phyloP scores from a whole-genome alignment of 2,329 filamentous ascomycete genomes.

The Helminthosporium solani region DNA sequence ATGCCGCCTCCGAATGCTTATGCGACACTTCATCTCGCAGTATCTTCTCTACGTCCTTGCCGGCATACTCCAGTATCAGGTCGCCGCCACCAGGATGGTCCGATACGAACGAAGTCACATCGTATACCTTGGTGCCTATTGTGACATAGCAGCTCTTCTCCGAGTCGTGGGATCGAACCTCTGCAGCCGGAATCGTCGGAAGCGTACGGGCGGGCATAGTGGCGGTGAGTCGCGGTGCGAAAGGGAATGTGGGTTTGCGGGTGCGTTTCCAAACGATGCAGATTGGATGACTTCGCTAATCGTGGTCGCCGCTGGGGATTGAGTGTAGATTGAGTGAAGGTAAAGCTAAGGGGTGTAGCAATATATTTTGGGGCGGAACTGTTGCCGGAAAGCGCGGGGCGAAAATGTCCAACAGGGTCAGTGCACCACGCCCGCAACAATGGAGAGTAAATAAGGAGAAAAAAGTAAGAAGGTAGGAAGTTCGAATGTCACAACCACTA shows the following conservation, averaged over 20 bases:
- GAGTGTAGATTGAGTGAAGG: background rate
- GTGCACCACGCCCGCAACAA: too few species aligned
- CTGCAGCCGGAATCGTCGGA: constrained; percentile 76
- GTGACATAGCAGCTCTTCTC: constrained; percentile 89
- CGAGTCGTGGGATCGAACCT: constrained; percentile 79
- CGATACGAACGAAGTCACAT: constrained; percentile 87
- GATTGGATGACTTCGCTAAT: background rate
- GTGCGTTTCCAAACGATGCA: background rate
- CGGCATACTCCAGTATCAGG: constrained; percentile 84
- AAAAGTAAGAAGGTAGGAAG: constrained; percentile 2
- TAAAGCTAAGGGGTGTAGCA: constrained; percentile 5
- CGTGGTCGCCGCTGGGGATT: background rate
- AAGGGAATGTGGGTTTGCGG: background rate
- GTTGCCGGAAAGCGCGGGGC: background rate
- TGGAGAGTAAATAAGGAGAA: constrained; percentile 6
- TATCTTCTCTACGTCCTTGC: constrained; percentile 80
- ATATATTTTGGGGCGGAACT: constrained; percentile 10
- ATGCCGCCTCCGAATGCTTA: constrained; percentile 85
- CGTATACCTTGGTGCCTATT: constrained; percentile 86
- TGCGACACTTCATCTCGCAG: constrained; percentile 83
- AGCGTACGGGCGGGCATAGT: constrained; percentile 78
- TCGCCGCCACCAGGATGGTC: constrained; percentile 90
- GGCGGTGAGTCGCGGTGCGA: constrained; percentile 3
- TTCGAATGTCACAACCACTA: background rate
- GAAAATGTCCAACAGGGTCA: background rate